Base-by-base conservation (phyloP, 1,284 basidiomycete genomes). In the Chalciporus sp. region DNA sequence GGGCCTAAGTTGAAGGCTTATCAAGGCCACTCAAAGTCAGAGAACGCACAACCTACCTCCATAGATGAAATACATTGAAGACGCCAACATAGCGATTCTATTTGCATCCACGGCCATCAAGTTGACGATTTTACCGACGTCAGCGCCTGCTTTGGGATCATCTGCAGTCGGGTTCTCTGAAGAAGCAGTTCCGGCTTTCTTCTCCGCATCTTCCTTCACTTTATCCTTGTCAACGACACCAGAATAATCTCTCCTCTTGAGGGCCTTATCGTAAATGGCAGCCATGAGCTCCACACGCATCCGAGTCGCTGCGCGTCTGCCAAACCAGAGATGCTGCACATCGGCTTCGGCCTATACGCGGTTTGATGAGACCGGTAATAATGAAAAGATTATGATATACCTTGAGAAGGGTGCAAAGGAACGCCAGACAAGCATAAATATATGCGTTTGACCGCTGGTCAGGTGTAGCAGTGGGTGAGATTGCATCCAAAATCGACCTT, bases 231-330 rank as follows among this genome's bases (percentile, higher is more conserved):
- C 78, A 2, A 90, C 74, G 26, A 93, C 78, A 0, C 93, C 94
- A 0, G 90, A 90, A 53, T 88, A 87, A 69, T 97, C 94, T 66
- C 86, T 89, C 26, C 93, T 78, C 67, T 89, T 89, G 40, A 97
- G 75, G 0, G 94, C 88, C 70, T 97, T 97, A 69, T 94, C 90
- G 65, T 95, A 98, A 51, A 97, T 90, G 0, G 89, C 77, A 0
- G 89, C 75, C 72, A 84, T 87, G 41, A 90, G 76, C 63, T 84
- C 81, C 12, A 76, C 74, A 40, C 82, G 79, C 42, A 84, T 76
- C 16, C 87, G 73, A 6, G 82, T 81, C 20, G 74, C 69, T 1
- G 81, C 84, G 27, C 86, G 75, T 42, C 87, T 76, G 19, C 82
- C 78, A 54, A 77, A 79, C 82, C 84, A 90, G 8, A 90, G 74